Evolutionary conservation across 176 grass and related monocot species (phyloP), one percentile per base, ranked within the genome.

Genomic region (Rhynchospora breviuscula): DNA sequence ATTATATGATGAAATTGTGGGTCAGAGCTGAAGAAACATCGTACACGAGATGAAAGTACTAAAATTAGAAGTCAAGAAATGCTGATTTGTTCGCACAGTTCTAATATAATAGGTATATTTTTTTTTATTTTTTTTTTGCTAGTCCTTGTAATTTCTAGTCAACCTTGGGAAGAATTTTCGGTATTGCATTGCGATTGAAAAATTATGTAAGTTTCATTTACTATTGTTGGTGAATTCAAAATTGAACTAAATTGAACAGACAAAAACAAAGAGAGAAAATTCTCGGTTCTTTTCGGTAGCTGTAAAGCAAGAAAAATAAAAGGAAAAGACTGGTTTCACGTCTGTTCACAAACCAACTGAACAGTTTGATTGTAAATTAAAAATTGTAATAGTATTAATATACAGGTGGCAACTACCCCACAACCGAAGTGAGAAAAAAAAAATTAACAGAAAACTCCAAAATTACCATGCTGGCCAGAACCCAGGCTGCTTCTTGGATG

Each of bases 381-480:
- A 46, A 71, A 46, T 71, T 71, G 13, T 46, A 21, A 77, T 75
- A 33, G 85, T 51, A 57, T 25, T 23, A 44, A 18, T 5, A 22
- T n/a, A 66, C 11, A 60, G 19, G 45, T 10, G 31, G 56, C 18
- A 19, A 59, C 9, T 5, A 40, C 3, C 6, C 18, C 25, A 23
- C 17, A 49, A 59, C 17, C 11, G 8, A 14, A 8, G 2, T 10
- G 25, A 49, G 3, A 11, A 0, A 12, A 44, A 45, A 48, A 62
- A 18, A 66, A 25, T 29, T 29, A 78, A 60, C 54, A 47, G 22
- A 91, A 65, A 48, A 73, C 45, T n/a, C 89, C 88, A 81, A 83
- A 45, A 53, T 8, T 57, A 59, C 69, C 7, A 29, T 49, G 62
- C 65, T 59, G 81, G 19, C 49, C 46, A 70, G 0, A 10, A 47